phyloP scores from a whole-genome alignment of 129 eudicot genomes.

The Pseudognaphalium luteoalbum region DNA sequence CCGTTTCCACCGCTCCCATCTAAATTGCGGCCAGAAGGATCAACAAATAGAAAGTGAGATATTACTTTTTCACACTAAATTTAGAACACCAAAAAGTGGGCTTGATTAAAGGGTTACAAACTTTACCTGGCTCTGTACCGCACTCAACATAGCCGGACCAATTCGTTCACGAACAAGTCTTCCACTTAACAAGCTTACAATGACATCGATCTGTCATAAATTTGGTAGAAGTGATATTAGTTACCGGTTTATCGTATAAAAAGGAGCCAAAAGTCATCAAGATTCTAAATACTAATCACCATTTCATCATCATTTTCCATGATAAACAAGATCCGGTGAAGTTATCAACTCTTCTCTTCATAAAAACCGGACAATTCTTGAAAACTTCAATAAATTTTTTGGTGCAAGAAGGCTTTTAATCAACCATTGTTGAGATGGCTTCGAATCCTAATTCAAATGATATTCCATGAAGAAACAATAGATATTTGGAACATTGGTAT shows the following conservation, averaged over 20 bases:
- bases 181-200: slow-evolving; percentile 90
- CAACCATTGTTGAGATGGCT: slow-evolving; percentile 37
- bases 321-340: slow-evolving; percentile 9
- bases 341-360: slow-evolving; percentile 30
- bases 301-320: slow-evolving; percentile 26
- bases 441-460: slow-evolving; percentile 37
- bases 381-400: slow-evolving; percentile 29
- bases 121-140: slow-evolving; percentile 95
- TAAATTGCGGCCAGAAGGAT: slow-evolving; percentile 22
- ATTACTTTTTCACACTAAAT: not conserved
- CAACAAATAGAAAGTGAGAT: slow-evolving; percentile 3
- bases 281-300: slow-evolving; percentile 19
- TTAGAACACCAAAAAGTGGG: not conserved
- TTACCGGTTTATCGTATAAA: not conserved
- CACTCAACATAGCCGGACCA: slow-evolving; percentile 99
- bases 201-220: slow-evolving; percentile 77
- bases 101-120: not conserved
- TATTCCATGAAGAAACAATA: slow-evolving; percentile 29
- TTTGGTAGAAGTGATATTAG: slow-evolving; percentile 15
- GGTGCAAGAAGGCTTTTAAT: slow-evolving; percentile 28
- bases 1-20: slow-evolving; percentile 99
- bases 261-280: not conserved
- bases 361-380: slow-evolving; percentile 17
- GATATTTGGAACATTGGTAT: slow-evolving; percentile 16
- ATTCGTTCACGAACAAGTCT: slow-evolving; percentile 98